Evolutionary conservation across 2,329 filamentous ascomycete species (phyloP).

Genomic region (Lachnellula hyalina): DNA sequence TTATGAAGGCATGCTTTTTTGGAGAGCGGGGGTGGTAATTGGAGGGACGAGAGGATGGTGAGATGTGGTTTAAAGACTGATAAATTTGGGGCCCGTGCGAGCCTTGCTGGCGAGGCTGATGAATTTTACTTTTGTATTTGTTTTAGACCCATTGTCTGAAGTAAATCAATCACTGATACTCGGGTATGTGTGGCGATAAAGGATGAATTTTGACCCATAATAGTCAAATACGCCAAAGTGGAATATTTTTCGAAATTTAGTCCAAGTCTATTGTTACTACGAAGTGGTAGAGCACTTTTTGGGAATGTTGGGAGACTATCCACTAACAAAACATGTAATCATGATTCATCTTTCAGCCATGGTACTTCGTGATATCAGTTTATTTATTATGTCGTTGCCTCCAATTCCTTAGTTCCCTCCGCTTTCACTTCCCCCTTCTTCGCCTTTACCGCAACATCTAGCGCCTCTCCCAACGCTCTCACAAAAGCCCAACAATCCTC

Average conservation of each 20-base stretch:
- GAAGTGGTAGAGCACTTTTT: neutral
- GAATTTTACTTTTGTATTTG: neutral
- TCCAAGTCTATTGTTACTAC: too few relatives aligned
- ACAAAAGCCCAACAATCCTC: conserved; percentile 59
- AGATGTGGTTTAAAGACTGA: neutral
- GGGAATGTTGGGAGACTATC: neutral
- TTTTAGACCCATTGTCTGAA: neutral
- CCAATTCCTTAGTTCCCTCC: conserved; percentile 2
- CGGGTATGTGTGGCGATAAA: too few relatives aligned
- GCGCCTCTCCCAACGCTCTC: conserved; percentile 35
- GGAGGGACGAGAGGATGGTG: neutral
- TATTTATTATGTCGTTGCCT: conserved; percentile 1
- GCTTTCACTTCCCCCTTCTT: conserved; percentile 1
- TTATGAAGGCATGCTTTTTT: neutral
- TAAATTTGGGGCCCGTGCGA: neutral
- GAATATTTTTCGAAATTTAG: too few relatives aligned
- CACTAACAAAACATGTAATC: too few relatives aligned
- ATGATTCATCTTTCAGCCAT: too few relatives aligned
- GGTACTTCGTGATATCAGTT: neutral
- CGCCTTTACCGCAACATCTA: conserved; percentile 27
- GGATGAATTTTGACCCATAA: too few relatives aligned
- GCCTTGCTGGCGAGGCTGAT: conserved; percentile 1
- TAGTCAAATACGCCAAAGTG: too few relatives aligned
- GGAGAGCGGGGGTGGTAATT: neutral
- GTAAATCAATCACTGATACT: too few relatives aligned